Conservation (phyloP, 345 rosid genomes). For the Gynandropsis gynandra region DNA sequence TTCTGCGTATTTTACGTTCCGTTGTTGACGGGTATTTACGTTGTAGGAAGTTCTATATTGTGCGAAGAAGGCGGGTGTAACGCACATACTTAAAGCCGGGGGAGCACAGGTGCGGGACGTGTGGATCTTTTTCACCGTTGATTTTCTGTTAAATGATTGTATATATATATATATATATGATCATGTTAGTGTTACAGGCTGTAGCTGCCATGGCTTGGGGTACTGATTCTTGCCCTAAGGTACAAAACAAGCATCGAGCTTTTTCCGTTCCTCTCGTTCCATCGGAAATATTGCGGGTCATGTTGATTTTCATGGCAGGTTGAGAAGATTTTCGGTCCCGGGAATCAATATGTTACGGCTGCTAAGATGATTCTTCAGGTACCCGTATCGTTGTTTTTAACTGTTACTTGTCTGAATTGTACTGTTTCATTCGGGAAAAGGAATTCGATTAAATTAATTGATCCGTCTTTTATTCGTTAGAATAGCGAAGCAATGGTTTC, state of each 20-base stretch:
- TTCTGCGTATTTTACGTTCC: neutral
- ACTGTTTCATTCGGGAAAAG: neutral
- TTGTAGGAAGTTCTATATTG: constrained; percentile 77
- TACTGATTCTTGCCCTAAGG: constrained; percentile 93
- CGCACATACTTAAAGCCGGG: constrained; percentile 91
- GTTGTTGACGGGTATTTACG: constrained; percentile 6
- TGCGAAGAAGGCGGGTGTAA: constrained; percentile 91
- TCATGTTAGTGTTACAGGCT: constrained; percentile 42
- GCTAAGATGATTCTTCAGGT: constrained; percentile 97
- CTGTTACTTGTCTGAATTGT: constrained; percentile 14
- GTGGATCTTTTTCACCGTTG: neutral
- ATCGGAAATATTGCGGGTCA: constrained; percentile 1
- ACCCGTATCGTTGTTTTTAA: constrained; percentile 12
- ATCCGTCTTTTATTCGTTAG: constrained; percentile 30
- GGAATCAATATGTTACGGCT: constrained; percentile 93
- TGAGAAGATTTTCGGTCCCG: constrained; percentile 90
- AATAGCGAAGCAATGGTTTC: constrained; percentile 98
- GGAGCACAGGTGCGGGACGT: constrained; percentile 76
- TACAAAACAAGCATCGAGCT: constrained; percentile 19
- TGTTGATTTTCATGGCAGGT: constrained; percentile 39
- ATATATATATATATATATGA: no score
- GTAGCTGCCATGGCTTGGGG: constrained; percentile 99
- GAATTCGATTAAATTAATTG: neutral
- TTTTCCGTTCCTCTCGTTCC: neutral
- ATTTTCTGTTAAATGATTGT: constrained; percentile 4